Conservation (phyloP, 176 grass and related monocot species). For the Carex littledalei region DNA sequence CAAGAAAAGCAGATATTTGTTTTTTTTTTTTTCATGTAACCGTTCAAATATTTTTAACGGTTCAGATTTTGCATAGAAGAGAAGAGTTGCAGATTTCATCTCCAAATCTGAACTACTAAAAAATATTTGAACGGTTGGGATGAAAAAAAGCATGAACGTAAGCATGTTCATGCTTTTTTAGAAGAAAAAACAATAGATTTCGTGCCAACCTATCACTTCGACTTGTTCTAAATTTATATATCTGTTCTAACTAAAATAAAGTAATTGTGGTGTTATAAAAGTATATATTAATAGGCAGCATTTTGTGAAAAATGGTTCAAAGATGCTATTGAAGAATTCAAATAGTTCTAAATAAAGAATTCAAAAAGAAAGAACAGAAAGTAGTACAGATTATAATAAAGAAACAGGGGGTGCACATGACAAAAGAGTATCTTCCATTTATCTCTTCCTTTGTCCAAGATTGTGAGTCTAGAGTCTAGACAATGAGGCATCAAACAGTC, state of each 20-base stretch:
- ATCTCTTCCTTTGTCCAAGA: slow-evolving; percentile 24
- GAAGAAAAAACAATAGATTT: too few species aligned
- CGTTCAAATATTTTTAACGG: too few species aligned
- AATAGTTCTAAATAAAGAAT: not conserved
- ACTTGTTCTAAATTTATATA: not conserved
- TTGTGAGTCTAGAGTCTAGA: not conserved
- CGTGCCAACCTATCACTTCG: not conserved
- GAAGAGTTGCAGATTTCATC: too few species aligned
- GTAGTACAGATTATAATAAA: not conserved
- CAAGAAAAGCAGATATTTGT: too few species aligned
- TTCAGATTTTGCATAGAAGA: too few species aligned
- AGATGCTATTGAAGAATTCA: not conserved
- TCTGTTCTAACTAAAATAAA: not conserved
- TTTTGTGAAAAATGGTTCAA: not conserved
- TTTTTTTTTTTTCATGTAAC: too few species aligned
- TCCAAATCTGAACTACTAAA: too few species aligned
- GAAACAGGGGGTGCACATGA: slow-evolving; percentile 18
- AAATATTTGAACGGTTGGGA: too few species aligned
- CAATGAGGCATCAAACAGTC: not conserved
- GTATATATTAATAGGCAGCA: not conserved
- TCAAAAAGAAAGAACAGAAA: not conserved
- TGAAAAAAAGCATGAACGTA: too few species aligned
- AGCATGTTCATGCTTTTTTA: too few species aligned
- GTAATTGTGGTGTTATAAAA: not conserved
- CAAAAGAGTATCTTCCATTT: slow-evolving; percentile 25